phyloP scores from a whole-genome alignment of 176 grass and related monocot genomes.

The Oryza officinalis region DNA sequence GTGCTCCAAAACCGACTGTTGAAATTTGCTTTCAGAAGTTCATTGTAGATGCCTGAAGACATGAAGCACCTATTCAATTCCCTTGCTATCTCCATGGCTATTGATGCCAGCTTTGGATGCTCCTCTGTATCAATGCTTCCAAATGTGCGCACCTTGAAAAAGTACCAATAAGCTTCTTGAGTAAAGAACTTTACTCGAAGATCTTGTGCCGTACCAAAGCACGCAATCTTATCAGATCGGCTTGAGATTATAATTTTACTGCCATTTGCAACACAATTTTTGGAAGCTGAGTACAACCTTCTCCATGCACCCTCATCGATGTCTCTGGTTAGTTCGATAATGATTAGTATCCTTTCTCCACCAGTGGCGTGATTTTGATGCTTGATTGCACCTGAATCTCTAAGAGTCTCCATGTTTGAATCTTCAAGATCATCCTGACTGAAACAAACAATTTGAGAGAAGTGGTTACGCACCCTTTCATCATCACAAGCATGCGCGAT shows the following conservation, averaged over 20 bases:
- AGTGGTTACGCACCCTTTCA: constrained; percentile 17
- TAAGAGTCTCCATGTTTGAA: not conserved
- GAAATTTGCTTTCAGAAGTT: too few species aligned
- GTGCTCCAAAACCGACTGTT: not conserved
- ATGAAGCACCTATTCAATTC: not conserved
- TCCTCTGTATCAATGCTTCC: not conserved
- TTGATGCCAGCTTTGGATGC: not conserved
- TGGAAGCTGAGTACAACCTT: not conserved
- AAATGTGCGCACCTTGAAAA: constrained; percentile 21
- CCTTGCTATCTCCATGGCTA: constrained; percentile 1
- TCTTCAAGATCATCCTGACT: not conserved
- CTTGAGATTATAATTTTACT: constrained; percentile 22
- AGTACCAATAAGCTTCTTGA: constrained; percentile 22
- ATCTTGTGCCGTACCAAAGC: not conserved
- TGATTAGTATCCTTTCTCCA: not conserved
- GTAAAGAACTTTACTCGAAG: not conserved
- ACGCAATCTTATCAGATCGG: not conserved
- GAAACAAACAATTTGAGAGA: not conserved
- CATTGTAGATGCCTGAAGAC: not conserved
- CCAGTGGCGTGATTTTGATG: not conserved
- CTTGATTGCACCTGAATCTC: not conserved
- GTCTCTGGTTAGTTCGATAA: not conserved
- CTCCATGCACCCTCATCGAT: not conserved
- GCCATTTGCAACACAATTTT: not conserved
- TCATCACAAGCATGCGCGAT: not conserved